Evolutionary conservation across 352 stramenopile genomes (phyloP).

Genomic region (Hyaloperonospora arabidopsidis): DNA sequence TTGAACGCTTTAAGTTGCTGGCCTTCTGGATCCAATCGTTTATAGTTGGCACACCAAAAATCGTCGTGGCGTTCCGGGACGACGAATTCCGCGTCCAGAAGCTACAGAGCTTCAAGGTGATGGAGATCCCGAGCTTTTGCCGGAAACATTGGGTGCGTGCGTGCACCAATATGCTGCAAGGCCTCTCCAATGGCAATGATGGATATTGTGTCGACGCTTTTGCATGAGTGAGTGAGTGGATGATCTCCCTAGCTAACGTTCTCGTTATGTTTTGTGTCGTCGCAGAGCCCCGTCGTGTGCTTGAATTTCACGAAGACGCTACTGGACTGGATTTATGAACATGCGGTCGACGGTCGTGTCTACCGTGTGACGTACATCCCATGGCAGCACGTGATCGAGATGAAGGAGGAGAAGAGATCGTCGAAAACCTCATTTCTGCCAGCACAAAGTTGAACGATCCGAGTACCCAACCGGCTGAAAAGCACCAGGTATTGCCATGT

Average conservation of each 20-base stretch:
- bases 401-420: slow-evolving; percentile 17
- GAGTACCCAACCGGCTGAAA: no score
- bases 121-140: slow-evolving; percentile 53
- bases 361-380: slow-evolving; percentile 50
- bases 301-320: slow-evolving; percentile 58
- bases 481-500: no score
- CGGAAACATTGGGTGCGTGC: slow-evolving; percentile 56
- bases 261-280: slow-evolving; percentile 19
- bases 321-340: slow-evolving; percentile 52
- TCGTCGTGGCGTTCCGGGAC: slow-evolving; percentile 66
- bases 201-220: no score
- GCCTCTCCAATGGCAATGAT: no score
- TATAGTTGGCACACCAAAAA: slow-evolving; percentile 55
- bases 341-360: slow-evolving; percentile 30
- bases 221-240: no score
- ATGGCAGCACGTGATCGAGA: slow-evolving; percentile 40
- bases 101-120: slow-evolving; percentile 56
- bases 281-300: slow-evolving; percentile 46
- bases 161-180: no score
- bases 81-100: slow-evolving; percentile 56
- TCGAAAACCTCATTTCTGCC: background rate
- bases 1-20: slow-evolving; percentile 73
- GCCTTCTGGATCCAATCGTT: slow-evolving; percentile 85
- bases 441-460: no score
- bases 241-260: slow-evolving; percentile 19